Base-by-base conservation (phyloP, 345 rosid genomes). In the Cardiospermum halicacabum region DNA sequence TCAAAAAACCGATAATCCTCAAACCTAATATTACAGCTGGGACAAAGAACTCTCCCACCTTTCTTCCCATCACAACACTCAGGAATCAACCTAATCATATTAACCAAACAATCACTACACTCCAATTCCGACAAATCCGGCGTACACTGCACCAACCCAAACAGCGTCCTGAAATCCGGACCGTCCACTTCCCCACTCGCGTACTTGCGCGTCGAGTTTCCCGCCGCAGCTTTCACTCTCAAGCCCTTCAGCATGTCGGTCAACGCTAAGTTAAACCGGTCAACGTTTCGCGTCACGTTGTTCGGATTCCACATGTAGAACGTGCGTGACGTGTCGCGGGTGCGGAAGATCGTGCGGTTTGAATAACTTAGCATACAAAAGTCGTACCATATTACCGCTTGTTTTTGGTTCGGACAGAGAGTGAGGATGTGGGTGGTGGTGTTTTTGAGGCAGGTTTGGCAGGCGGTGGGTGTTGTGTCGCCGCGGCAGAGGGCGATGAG, bases 401-500 rank as follows among this genome's bases (percentile, higher is more conserved):
- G 59, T 3, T 10, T 70, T 49, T 56, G n/a, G 34, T 19, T 22
- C 2, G 78, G 78, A 28, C 78, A 69, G 12, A 2, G 31, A 25
- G 1, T 11, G 4, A 3, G 6, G 42, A 75, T 71, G 16, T 60
- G 50, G 11, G 62, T 12, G 12, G 59, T 58, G 10, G 83, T 71
- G 37, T 59, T 27, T 2, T 63, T 32, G 24, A 81, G 24, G 59
- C 91, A 85, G 0, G 16, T 43, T 28, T 43, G 67, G 66, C 91
- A 85, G 12, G 39, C 71, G 7, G 56, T 54, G 2, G 50, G 56
- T 21, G 36, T 50, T 30, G 63, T 57, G 25, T 81, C 85, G 0
- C 88, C 88, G 40, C 83, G 67, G 70, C 88, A 81, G 3, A 74
- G 79, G 7, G 54, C 72, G 12, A 81, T 64, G 6, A 72, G 73